These are phyloP conservation scores for Colletotrichum sp. DNA, from an alignment of 2,329 filamentous ascomycete genomes.

Conservation along the genomic window DNA sequence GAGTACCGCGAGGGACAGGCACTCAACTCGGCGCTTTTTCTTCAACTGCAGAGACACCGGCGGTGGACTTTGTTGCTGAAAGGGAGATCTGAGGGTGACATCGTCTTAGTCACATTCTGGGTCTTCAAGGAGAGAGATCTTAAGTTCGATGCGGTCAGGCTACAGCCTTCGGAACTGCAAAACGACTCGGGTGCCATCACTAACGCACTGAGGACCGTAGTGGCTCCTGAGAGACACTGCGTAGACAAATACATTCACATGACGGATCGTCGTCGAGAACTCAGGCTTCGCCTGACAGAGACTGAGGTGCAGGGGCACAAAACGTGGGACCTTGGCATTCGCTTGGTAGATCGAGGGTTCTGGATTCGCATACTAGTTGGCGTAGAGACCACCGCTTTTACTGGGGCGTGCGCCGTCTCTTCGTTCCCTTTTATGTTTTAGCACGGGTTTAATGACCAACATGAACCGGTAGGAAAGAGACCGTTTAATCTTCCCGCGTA, in stretches of 20 bases:
- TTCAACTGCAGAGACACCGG: not conserved
- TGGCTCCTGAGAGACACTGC: not conserved
- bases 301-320: not conserved
- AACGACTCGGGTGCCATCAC: not conserved
- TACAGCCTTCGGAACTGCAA: not conserved
- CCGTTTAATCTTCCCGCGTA: accelerated
- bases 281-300: not conserved
- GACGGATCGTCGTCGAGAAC: not conserved
- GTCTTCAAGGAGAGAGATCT: not conserved
- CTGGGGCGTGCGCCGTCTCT: not conserved
- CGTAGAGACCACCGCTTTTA: not conserved
- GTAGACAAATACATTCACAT: not conserved
- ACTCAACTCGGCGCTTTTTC: not conserved
- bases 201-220: not conserved
- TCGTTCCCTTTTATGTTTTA: not conserved
- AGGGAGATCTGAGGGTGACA: not conserved
- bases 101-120: not conserved
- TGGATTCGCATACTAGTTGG: not conserved
- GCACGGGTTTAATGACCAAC: accelerated
- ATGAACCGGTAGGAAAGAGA: not conserved
- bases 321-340: not conserved
- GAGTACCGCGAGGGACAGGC: not conserved
- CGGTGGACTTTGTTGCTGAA: not conserved
- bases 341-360: not conserved
- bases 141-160: not conserved